Evolutionary conservation across 768 basidiomycete species (phyloP).

Genomic region (Sporobolomyces roseus): DNA sequence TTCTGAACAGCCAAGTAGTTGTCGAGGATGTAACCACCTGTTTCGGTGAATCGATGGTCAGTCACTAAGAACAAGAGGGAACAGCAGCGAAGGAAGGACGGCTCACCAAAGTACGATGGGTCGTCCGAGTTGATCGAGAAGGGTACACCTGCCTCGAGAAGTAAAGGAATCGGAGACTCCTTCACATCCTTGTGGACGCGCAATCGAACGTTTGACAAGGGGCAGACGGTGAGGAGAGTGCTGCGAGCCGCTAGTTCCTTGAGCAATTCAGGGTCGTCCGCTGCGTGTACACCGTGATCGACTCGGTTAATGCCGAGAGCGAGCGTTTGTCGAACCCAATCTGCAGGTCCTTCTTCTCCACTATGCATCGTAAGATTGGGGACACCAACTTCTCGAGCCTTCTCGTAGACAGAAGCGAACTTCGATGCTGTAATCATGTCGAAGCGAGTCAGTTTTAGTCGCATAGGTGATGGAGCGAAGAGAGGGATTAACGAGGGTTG

Average conservation of each 20-base stretch:
- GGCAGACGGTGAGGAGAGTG: slow-evolving; percentile 42
- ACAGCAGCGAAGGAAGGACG: not conserved
- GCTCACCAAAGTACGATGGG: slow-evolving; percentile 40
- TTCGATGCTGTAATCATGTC: slow-evolving; percentile 25
- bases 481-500: slow-evolving; percentile 23
- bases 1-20: slow-evolving; percentile 41
- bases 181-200: slow-evolving; percentile 31
- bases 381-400: slow-evolving; percentile 33
- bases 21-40: slow-evolving; percentile 36
- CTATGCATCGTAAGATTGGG: slow-evolving; percentile 40
- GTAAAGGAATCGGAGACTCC: slow-evolving; percentile 38
- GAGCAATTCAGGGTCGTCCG: slow-evolving; percentile 38
- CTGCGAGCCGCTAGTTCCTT: slow-evolving; percentile 27
- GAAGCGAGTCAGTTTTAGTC: not conserved
- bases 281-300: slow-evolving; percentile 42
- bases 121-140: slow-evolving; percentile 45
- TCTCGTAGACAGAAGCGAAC: slow-evolving; percentile 32
- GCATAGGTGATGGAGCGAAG: not conserved
- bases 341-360: slow-evolving; percentile 44
- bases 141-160: slow-evolving; percentile 39
- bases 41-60: not conserved
- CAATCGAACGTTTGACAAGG: slow-evolving; percentile 40
- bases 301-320: slow-evolving; percentile 35
- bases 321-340: slow-evolving; percentile 29
- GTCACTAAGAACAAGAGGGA: not conserved